Base-by-base conservation (phyloP, 176 grass and related monocot genomes). In the Ensete ventricosum region DNA sequence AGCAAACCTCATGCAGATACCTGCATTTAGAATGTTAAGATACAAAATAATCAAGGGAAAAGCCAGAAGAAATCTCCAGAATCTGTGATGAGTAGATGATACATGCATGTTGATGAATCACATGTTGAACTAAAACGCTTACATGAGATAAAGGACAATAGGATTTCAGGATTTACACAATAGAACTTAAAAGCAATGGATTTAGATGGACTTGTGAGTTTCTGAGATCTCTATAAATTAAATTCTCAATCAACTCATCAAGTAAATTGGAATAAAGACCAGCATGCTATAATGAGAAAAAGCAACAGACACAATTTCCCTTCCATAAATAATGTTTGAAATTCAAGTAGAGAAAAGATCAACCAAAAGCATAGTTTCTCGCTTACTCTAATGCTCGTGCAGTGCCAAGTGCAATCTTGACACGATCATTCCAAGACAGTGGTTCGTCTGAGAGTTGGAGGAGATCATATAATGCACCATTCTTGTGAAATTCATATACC, bases 331-430 rank as follows among this genome's bases (percentile, higher is more conserved):
- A 26, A 58, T 2, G 52, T 74, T 29, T 74, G 8, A 52, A 16
- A 73, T 53, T 53, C 2, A 74, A 55, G 14, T 6, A 55, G 19
- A 74, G 9, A 7, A 73, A 74, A 8, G 21, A 11, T 73, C 9
- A 17, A 9, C 10, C 9, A 11, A 53, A 9, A 19, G 27, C 29
- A n/a, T 29, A 70, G 9, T 14, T 57, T 23, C 14, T 21, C 21
- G 67, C 93, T 92, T 97, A 97, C 93, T 97, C 90, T 48, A 97
- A 70, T 80, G 90, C 93, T 53, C 87, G 83, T 52, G 87, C 93
- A 55, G 87, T 88, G 29, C 90, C 93, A 69, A 97, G 85, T 4
- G 90, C 85, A 75, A 97, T 92, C 77, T 97, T 97, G 84, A 92
- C 75, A 13, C 93, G 89, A 72, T 7, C 83, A 79, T 87, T 97